These are phyloP conservation scores for Cladorrhinum sp. DNA, from an alignment of 2,329 filamentous ascomycete genomes.

Conservation along the genomic window DNA sequence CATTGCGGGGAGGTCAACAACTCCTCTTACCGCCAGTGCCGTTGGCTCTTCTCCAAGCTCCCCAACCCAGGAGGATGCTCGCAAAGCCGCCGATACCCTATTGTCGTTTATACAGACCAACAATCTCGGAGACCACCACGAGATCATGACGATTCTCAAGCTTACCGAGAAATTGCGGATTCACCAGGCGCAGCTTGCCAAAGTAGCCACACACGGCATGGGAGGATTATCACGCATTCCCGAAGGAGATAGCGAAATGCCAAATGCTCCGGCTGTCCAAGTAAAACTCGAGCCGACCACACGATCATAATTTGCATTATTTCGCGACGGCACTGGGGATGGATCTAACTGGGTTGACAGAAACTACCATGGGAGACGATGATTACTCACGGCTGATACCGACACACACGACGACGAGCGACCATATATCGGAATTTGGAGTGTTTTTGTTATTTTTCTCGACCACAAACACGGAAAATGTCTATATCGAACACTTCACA, in stretches of 20 bases:
- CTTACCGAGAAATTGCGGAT: conserved; percentile 83
- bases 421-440: neutral
- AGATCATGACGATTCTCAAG: conserved; percentile 74
- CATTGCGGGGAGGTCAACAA: conserved; percentile 33
- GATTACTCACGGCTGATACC: neutral
- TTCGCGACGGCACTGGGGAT: neutral
- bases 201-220: conserved; percentile 36
- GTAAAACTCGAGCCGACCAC: conserved; percentile 38
- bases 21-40: conserved; percentile 32
- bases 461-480: neutral
- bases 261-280: conserved; percentile 35
- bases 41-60: conserved; percentile 60
- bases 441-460: neutral
- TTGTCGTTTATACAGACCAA: conserved; percentile 72
- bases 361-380: neutral
- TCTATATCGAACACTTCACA: neutral
- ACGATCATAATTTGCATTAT: conserved; percentile 24
- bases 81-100: conserved; percentile 75
- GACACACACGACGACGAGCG: neutral
- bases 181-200: conserved; percentile 43
- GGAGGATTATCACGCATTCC: conserved; percentile 54
- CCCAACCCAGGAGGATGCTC: conserved; percentile 81
- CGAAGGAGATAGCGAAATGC: conserved; percentile 54
- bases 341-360: neutral
- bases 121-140: conserved; percentile 69